These are phyloP conservation scores for Myxozyma geophila DNA, from an alignment of 805 yeast genomes.

Conservation along the genomic window DNA sequence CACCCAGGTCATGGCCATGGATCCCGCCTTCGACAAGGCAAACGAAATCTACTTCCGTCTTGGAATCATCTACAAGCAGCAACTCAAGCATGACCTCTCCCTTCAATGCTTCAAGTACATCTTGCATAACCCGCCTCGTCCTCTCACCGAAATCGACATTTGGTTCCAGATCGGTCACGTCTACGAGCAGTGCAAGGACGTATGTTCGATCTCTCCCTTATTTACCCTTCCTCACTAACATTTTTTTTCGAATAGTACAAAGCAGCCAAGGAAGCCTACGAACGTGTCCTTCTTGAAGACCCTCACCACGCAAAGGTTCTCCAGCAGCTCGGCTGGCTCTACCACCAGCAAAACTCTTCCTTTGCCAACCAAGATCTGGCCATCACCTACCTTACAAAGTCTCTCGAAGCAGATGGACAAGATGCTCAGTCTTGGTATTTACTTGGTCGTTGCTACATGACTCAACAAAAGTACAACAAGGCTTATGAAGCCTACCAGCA, in stretches of 20 bases:
- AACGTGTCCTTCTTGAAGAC: conserved; percentile 83
- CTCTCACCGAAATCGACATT: conserved; percentile 93
- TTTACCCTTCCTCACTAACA: background rate
- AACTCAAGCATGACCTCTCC: conserved; percentile 81
- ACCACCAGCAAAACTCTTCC: conserved; percentile 67
- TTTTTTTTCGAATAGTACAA: conserved; percentile 52
- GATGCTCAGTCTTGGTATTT: conserved; percentile 99
- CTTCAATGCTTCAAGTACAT: conserved; percentile 95
- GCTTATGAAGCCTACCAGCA: conserved; percentile 99
- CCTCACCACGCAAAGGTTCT: conserved; percentile 95
- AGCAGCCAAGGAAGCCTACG: conserved; percentile 94
- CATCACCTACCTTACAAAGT: conserved; percentile 76
- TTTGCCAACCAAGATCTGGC: conserved; percentile 86
- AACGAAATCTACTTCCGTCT: conserved; percentile 94
- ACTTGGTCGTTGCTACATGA: conserved; percentile 95
- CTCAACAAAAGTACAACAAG: conserved; percentile 89
- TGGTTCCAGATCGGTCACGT: conserved; percentile 99
- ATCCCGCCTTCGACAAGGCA: conserved; percentile 94
- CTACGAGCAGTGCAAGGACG: conserved; percentile 86
- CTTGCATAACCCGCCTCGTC: conserved; percentile 88
- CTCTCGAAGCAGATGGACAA: conserved; percentile 82
- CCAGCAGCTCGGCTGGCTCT: conserved; percentile 94
- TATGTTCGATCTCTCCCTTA: conserved; percentile 1
- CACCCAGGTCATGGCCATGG: conserved; percentile 92
- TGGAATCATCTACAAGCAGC: conserved; percentile 96